phyloP scores from a whole-genome alignment of 768 basidiomycete species.

The Amanita pallidorosea region DNA sequence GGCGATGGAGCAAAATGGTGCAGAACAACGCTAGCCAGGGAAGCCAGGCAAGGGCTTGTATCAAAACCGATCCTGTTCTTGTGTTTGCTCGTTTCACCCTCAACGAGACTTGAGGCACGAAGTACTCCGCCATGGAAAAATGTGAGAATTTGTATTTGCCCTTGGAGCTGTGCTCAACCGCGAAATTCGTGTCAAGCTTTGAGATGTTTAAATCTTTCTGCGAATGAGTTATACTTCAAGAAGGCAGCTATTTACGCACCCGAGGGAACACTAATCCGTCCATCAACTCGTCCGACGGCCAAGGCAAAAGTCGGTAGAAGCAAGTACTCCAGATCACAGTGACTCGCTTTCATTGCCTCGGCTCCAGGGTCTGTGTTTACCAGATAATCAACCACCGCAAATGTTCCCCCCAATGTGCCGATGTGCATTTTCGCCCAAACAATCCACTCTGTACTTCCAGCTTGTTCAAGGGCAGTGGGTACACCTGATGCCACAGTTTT shows the following conservation, averaged over 20 bases:
- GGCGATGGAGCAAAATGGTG: neutral
- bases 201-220: conserved; percentile 30
- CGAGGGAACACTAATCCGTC: conserved; percentile 38
- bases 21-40: conserved; percentile 1
- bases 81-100: conserved; percentile 6
- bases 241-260: conserved; percentile 29
- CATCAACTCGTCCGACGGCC: conserved; percentile 58
- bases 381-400: conserved; percentile 55
- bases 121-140: conserved; percentile 6
- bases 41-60: neutral
- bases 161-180: neutral
- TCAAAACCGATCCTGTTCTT: neutral
- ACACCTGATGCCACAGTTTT: conserved; percentile 19
- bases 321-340: conserved; percentile 30
- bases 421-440: conserved; percentile 55
- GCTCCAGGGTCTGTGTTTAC: conserved; percentile 23
- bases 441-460: conserved; percentile 48
- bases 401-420: conserved; percentile 39
- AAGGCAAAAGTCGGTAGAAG: conserved; percentile 64
- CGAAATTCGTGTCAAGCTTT: conserved; percentile 19
- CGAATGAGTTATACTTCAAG: conserved; percentile 4
- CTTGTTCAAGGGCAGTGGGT: conserved; percentile 38
- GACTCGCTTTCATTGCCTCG: conserved; percentile 15
- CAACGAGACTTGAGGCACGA: conserved; percentile 7
- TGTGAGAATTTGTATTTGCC: conserved; percentile 5